Conservation (phyloP, 2,329 filamentous ascomycete genomes). For the Pseudogymnoascus sp. region DNA sequence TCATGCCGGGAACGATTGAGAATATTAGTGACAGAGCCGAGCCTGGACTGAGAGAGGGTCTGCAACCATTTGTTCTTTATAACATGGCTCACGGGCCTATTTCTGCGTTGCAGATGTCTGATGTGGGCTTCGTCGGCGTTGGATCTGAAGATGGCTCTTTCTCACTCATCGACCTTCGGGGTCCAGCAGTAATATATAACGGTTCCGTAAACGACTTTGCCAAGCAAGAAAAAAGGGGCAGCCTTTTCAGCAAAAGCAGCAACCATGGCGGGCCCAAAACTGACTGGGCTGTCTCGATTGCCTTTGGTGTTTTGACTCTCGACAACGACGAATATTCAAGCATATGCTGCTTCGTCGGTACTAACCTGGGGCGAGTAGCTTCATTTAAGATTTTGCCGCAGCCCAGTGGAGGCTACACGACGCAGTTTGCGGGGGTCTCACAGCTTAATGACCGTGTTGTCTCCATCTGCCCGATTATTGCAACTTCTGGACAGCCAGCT, state of each 20-base stretch:
- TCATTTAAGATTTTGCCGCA: slow-evolving; percentile 87
- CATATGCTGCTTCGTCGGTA: slow-evolving; percentile 86
- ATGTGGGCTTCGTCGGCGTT: slow-evolving; percentile 83
- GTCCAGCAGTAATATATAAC: slow-evolving; percentile 74
- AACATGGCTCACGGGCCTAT: slow-evolving; percentile 77
- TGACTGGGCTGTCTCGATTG: slow-evolving; percentile 74
- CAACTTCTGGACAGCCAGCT: slow-evolving; percentile 68
- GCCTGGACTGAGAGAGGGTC: slow-evolving; percentile 62
- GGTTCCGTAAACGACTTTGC: slow-evolving; percentile 63
- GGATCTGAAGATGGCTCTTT: slow-evolving; percentile 78
- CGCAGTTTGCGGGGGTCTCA: slow-evolving; percentile 60
- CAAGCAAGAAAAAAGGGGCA: slow-evolving; percentile 67
- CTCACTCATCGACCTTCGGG: slow-evolving; percentile 77
- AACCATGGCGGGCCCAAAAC: slow-evolving; percentile 38
- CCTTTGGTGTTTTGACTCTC: slow-evolving; percentile 88
- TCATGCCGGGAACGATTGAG: slow-evolving; percentile 61
- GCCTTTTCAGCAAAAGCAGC: slow-evolving; percentile 55
- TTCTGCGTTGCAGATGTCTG: slow-evolving; percentile 73
- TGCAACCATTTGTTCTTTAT: slow-evolving; percentile 72
- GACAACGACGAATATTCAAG: slow-evolving; percentile 95
- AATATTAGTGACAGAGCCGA: slow-evolving; percentile 69
- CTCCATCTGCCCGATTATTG: slow-evolving; percentile 69
- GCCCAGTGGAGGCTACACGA: slow-evolving; percentile 59
- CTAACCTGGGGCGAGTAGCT: slow-evolving; percentile 70
- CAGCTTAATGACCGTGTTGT: slow-evolving; percentile 63